Percentiles rank a stretch among this genome's conserved stretches.
phyloP scores from a whole-genome alignment of 2,329 filamentous ascomycete genomes.

The Bipolaris oryzae region DNA sequence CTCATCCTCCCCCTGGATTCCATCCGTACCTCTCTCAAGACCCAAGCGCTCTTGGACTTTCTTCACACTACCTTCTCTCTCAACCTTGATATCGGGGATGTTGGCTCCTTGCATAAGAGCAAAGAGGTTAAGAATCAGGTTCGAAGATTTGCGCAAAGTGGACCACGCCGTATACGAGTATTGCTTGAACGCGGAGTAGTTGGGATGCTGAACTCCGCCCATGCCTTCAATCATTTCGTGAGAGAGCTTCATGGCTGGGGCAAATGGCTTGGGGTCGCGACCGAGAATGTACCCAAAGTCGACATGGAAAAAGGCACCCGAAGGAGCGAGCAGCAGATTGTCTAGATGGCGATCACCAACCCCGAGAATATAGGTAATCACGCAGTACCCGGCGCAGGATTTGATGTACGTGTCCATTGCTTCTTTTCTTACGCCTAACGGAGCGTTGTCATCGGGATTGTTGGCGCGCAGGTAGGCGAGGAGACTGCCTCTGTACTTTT shows the following conservation, averaged over 20 bases:
- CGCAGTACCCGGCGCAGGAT: constrained; percentile 95
- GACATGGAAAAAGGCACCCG: constrained; percentile 95
- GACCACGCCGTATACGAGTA: constrained; percentile 96
- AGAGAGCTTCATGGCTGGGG: constrained; percentile 93
- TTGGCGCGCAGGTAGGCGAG: constrained; percentile 86
- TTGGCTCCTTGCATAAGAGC: constrained; percentile 97
- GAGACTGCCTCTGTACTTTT: constrained; percentile 78
- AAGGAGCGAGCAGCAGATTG: constrained; percentile 87
- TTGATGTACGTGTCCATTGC: constrained; percentile 94
- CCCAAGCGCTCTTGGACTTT: constrained; percentile 97
- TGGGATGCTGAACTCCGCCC: constrained; percentile 80
- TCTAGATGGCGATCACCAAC: constrained; percentile 96
- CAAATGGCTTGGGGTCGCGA: constrained; percentile 95
- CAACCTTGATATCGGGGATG: constrained; percentile 90
- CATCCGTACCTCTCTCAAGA: constrained; percentile 61
- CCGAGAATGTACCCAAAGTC: constrained; percentile 99
- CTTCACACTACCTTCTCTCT: constrained; percentile 89
- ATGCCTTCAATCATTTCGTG: constrained; percentile 99
- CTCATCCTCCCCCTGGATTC: constrained; percentile 77
- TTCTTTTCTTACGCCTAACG: constrained; percentile 86
- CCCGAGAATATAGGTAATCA: constrained; percentile 96
- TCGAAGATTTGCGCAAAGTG: constrained; percentile 85
- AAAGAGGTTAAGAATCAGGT: constrained; percentile 92
- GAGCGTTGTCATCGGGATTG: constrained; percentile 82
- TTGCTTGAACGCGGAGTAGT: constrained; percentile 89